A percentile compares a stretch with the other conserved stretches of the same genome.
Conservation (phyloP, 2,329 filamentous ascomycete species). For the Colletotrichum sp. region DNA sequence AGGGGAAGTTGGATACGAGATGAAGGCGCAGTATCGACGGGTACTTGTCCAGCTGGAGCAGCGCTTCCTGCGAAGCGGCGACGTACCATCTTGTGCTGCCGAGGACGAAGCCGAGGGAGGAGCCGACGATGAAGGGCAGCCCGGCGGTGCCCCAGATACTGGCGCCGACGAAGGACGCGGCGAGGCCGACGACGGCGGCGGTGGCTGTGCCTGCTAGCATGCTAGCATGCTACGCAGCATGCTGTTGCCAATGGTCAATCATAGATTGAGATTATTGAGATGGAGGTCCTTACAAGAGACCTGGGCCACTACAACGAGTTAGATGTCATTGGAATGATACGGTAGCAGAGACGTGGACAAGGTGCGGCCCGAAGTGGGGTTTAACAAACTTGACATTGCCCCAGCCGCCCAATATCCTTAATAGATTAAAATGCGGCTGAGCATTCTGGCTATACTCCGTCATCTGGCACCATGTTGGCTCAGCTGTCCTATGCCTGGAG, state of each 20-base stretch:
- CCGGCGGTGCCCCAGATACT: slow-evolving; percentile 26
- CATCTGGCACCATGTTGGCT: background rate
- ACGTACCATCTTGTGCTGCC: slow-evolving; percentile 25
- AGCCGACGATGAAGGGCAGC: slow-evolving; percentile 25
- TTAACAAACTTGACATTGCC: slow-evolving; percentile 20
- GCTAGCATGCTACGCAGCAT: slow-evolving; percentile 29
- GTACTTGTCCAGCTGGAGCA: slow-evolving; percentile 24
- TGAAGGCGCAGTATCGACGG: slow-evolving; percentile 25
- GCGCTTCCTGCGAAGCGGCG: slow-evolving; percentile 18
- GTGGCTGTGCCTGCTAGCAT: slow-evolving; percentile 24
- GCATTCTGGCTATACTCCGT: background rate
- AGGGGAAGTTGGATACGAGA: slow-evolving; percentile 26
- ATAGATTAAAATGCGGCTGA: slow-evolving; percentile 1
- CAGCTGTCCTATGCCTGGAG: background rate
- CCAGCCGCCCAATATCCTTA: slow-evolving; percentile 23
- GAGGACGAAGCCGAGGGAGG: slow-evolving; percentile 23
- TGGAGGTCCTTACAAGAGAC: background rate
- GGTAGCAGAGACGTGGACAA: no score
- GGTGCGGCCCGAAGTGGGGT: background rate
- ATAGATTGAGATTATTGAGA: accelerated
- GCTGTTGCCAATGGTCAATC: background rate
- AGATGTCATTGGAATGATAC: no score
- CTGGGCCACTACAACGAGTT: background rate
- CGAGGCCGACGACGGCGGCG: slow-evolving; percentile 21
- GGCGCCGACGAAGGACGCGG: slow-evolving; percentile 19